Evolutionary conservation across 768 basidiomycete species (phyloP), one percentile per base, ranked within the genome.

Genomic region (Inosperma sp.): DNA sequence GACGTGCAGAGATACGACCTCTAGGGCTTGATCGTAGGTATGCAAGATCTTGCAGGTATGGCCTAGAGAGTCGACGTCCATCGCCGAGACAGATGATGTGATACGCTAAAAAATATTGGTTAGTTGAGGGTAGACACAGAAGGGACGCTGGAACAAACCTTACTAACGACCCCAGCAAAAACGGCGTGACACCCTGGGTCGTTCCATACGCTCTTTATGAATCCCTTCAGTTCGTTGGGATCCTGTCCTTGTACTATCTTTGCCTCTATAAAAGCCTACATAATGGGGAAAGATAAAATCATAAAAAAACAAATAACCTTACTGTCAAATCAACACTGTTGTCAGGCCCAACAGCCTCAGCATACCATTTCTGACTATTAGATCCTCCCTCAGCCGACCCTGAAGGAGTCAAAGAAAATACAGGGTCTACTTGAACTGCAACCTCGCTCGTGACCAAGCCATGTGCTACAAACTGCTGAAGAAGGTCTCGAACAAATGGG

Each of bases 21-120:
- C 88, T 16, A 92, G 65, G 0, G 79, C 77, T 19, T 66, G 64
- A 53, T 83, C 81, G 47, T 80, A 73, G 12, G 72, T 69, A 55
- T 79, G 82, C 8, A 92, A 72, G 17, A 82, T 63, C 62, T 79
- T 82, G 63, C 84, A 88, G n/a, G 87, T 67, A 57, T 81, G 78
- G 45, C 88, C 81, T 34, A 91, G 69, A 13, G 79, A 66, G 62
- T 90, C 88, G 4, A 86, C 73, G 52, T 92, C 86, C 29, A 78
- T 68, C 16, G 75, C 67, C 23, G 68, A 69, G 7, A 78, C 71
- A 19, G 80, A 72, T 7, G 70, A 65, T n/a, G 70, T 65, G 59
- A 88, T 85, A 30, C 79, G 75, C 89, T 92, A 57, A 35, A 42
- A 47, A 40, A 33, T 36, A 13, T 17, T 44, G 19, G 36, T n/a